Conservation (phyloP, 306 rosid species). For the Quercus alba region DNA sequence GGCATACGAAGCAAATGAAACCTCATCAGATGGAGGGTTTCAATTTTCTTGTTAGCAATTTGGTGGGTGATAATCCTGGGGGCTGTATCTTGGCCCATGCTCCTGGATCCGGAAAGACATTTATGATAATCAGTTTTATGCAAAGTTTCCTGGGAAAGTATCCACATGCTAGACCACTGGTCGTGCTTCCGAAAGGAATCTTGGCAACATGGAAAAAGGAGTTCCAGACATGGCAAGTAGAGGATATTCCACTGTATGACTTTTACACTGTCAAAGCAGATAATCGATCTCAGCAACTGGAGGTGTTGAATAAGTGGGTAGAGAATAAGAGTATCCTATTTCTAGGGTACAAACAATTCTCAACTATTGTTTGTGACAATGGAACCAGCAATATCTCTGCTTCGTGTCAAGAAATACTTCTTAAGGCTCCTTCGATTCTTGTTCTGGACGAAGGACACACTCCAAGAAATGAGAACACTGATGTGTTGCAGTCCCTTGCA, state of each 20-base stretch:
- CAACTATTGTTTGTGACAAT: slow-evolving; percentile 64
- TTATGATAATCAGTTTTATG: slow-evolving; percentile 96
- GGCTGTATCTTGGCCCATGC: slow-evolving; percentile 98
- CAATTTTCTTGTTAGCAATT: slow-evolving; percentile 81
- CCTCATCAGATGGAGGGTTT: slow-evolving; percentile 93
- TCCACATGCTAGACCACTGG: slow-evolving; percentile 81
- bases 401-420: slow-evolving; percentile 66
- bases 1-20: slow-evolving; percentile 85
- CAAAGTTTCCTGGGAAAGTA: slow-evolving; percentile 92
- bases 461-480: slow-evolving; percentile 87
- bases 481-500: slow-evolving; percentile 73
- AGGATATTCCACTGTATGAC: slow-evolving; percentile 74
- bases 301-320: slow-evolving; percentile 74
- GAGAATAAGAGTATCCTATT: slow-evolving; percentile 75
- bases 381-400: slow-evolving; percentile 31
- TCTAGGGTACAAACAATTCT: slow-evolving; percentile 89
- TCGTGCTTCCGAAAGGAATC: slow-evolving; percentile 96
- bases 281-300: slow-evolving; percentile 58
- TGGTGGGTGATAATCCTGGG: slow-evolving; percentile 76
- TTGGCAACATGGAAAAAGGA: slow-evolving; percentile 89
- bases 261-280: slow-evolving; percentile 83
- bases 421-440: slow-evolving; percentile 71
- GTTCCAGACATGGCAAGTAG: slow-evolving; percentile 89
- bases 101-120: slow-evolving; percentile 96
- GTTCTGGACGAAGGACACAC: slow-evolving; percentile 96